A percentile compares a stretch with the other conserved stretches of the same genome.
These are phyloP conservation scores for Rhizopus delemar DNA, from an alignment of 371 early-diverging fungal genomes.

Conservation along the genomic window DNA sequence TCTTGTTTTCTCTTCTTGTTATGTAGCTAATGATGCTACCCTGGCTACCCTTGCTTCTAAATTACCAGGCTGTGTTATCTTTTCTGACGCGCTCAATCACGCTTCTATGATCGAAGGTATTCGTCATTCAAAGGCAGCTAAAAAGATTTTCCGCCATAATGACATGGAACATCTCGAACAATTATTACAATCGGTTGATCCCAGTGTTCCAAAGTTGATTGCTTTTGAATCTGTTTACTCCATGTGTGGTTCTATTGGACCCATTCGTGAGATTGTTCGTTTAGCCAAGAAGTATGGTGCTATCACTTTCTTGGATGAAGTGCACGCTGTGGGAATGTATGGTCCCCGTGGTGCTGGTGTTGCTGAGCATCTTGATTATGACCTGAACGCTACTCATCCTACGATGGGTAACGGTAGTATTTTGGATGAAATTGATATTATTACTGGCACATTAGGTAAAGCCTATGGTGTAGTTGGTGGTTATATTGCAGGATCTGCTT, in stretches of 20 bases:
- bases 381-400: constrained; percentile 59
- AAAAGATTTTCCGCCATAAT: constrained; percentile 95
- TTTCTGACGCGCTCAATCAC: constrained; percentile 94
- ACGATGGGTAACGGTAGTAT: constrained; percentile 61
- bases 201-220: constrained; percentile 90
- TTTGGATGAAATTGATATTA: constrained; percentile 93
- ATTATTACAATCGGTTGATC: constrained; percentile 77
- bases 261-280: constrained; percentile 88
- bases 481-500: constrained; percentile 91
- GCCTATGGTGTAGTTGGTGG: constrained; percentile 98
- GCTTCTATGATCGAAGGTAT: constrained; percentile 99
- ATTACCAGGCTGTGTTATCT: constrained; percentile 92
- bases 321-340: constrained; percentile 99
- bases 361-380: constrained; percentile 91
- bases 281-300: constrained; percentile 97
- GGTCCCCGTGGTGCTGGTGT: constrained; percentile 96
- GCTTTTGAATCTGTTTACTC: constrained; percentile 98
- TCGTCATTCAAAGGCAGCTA: constrained; percentile 86
- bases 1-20: constrained; percentile 97
- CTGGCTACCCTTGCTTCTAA: constrained; percentile 89
- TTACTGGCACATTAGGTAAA: constrained; percentile 97
- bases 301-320: constrained; percentile 97
- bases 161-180: constrained; percentile 89
- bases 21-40: constrained; percentile 98
- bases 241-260: constrained; percentile 98